Evolutionary conservation across 2,329 filamentous ascomycete species (phyloP), one percentile per base, ranked within the genome.

Genomic region (Pseudogymnoascus sp.): DNA sequence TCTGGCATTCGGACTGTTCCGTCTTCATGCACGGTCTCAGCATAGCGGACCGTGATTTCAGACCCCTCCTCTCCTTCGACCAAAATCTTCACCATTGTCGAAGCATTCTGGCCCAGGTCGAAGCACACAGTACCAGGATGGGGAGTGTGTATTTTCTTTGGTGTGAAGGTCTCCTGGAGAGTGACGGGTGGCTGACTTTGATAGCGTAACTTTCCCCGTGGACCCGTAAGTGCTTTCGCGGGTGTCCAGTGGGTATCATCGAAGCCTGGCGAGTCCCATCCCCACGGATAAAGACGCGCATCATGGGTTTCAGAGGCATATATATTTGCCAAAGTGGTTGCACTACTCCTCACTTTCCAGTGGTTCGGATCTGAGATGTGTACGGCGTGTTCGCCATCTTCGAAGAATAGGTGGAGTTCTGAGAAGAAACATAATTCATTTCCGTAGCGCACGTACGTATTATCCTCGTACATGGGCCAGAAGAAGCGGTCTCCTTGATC

Each of bases 401-500:
- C 70, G 53, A 75, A 75, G 67, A 75, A 73, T 8, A 74, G 63
- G 50, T 77, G 75, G 1, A 77, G 61, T 63, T 77, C 75, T 1
- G 73, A 73, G 61, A 77, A 77, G 70, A 77, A 77, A 64, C 76
- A 77, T 2, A 77, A 64, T 63, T 77, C 75, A 59, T 77, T 76
- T 2, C 73, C 73, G 63, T 75, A 75, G 1, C 73, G 70, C 3
- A 75, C 73, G 34, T 75, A 77, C 0, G 75, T 77, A 38, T 77
- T 77, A 64, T 77, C 75, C 65, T 78, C 75, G 38, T 77, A 77
- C 70, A 73, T 75, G 12, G 75, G 75, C 76, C 75, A 77, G 67
- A 78, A 77, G 69, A 77, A 78, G 5, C 75, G 73, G 53, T 78
- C 74, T 8, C 75, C 75, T 50, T 77, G 73, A 36, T 77, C 75